Evolutionary conservation across 257 asterid species (phyloP), one percentile per base, ranked within the genome.

Genomic region (Cinchona pubescens): DNA sequence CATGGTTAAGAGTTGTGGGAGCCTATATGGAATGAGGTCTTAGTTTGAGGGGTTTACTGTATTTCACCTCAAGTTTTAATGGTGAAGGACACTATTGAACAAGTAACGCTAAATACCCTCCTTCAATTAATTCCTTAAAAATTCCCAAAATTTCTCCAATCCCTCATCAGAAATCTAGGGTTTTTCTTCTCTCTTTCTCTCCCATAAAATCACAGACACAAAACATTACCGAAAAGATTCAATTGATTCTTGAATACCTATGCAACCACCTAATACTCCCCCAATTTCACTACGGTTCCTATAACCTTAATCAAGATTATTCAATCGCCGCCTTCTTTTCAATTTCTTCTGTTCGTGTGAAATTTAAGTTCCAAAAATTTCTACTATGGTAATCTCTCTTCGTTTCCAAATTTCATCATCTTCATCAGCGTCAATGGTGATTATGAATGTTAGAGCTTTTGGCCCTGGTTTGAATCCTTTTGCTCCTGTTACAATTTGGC

Each of bases 391-490:
- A 79, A 80, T 83, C 71, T 78, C 82, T 79, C 63, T 77, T 49
- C 67, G 79, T 63, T 79, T 69, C 73, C 87, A 82, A 1, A 81
- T 79, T 71, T 76, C 92, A 8, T 90, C 97, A 10, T 16, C 56
- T 3, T 53, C 75, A 58, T 89, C 89, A 9, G 85, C 76, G 38
- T 78, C 83, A 69, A 87, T 83, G 65, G 80, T 85, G 82, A 79
- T 81, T 70, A 81, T 82, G 14, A 94, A 92, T 87, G 97, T 88
- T 35, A 91, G 97, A 13, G 98, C 84, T 35, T 86, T 90, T 60
- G 98, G 98, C 58, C 98, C 98, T 69, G 97, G 96, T 76, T 92
- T 94, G 93, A 94, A 94, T 89, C 98, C 98, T 16, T 92, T 92
- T 77, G 83, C 96, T 71, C 98, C 96, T n/a, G n/a, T 4, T 85